Percentiles rank a stretch among this genome's conserved stretches.
phyloP scores from a whole-genome alignment of 352 stramenopile genomes.

The Phytophthora chlamydospora region DNA sequence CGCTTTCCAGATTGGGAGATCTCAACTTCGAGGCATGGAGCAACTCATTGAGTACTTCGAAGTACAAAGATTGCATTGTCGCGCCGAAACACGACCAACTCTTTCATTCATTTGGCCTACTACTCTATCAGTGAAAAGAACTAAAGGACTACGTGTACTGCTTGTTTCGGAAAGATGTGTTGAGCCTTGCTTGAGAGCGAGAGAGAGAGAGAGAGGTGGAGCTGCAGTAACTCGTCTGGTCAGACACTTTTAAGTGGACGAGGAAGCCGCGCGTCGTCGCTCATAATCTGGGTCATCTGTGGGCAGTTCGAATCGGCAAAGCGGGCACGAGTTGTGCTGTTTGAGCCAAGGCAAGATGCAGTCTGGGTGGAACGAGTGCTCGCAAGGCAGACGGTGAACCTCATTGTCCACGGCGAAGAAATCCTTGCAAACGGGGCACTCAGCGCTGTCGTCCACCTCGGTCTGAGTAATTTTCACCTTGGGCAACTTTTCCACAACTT shows the following conservation, averaged over 20 bases:
- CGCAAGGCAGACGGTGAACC: slow-evolving; percentile 72
- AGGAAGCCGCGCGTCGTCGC: slow-evolving; percentile 42
- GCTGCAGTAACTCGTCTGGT: slow-evolving; percentile 8
- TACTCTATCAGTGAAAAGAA: slow-evolving; percentile 39
- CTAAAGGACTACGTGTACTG: slow-evolving; percentile 30
- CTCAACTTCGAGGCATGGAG: no score
- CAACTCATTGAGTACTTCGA: background rate
- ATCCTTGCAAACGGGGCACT: slow-evolving; percentile 90
- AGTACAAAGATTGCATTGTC: background rate
- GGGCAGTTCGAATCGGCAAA: slow-evolving; percentile 84
- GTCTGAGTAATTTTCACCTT: slow-evolving; percentile 75
- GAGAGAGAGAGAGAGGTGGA: background rate
- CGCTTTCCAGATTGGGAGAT: slow-evolving; percentile 1
- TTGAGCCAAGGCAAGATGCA: slow-evolving; percentile 90
- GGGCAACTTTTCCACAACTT: slow-evolving; percentile 75
- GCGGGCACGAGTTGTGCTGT: slow-evolving; percentile 89
- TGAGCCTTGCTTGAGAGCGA: slow-evolving; percentile 15
- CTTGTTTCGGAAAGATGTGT: slow-evolving; percentile 23
- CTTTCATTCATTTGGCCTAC: slow-evolving; percentile 30
- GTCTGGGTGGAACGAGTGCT: slow-evolving; percentile 83
- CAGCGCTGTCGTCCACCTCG: slow-evolving; percentile 76
- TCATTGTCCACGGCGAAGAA: slow-evolving; percentile 82
- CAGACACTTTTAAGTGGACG: slow-evolving; percentile 25
- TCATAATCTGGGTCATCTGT: slow-evolving; percentile 89
- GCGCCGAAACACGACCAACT: slow-evolving; percentile 15